A percentile compares a stretch with the other conserved stretches of the same genome.
These are phyloP conservation scores for Amanita rimosa DNA, from an alignment of 768 basidiomycete genomes.

Conservation along the genomic window DNA sequence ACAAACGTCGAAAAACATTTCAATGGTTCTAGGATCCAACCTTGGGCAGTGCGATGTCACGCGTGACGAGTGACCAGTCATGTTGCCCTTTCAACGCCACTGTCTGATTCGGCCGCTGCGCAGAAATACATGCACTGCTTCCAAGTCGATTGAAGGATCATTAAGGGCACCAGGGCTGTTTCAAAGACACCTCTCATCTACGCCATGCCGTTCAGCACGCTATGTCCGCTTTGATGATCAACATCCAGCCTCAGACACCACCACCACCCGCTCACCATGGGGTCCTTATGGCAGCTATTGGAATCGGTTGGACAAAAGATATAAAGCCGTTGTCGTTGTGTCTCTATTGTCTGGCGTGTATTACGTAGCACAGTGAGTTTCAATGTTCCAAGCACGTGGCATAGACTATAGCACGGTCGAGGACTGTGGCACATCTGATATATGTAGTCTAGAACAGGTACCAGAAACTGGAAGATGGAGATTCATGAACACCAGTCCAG, in stretches of 20 bases:
- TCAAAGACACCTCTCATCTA: constrained; percentile 1
- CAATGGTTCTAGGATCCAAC: no score
- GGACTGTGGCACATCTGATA: not conserved
- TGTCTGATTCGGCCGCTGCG: not conserved
- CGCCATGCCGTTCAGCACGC: not conserved
- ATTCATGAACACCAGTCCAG: constrained; percentile 70
- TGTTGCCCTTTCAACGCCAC: no score
- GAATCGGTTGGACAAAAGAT: constrained; percentile 1
- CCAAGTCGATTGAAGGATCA: not conserved
- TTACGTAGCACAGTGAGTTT: constrained; percentile 24
- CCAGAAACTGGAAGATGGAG: constrained; percentile 82
- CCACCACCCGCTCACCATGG: not conserved
- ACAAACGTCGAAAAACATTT: no score
- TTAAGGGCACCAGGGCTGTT: not conserved
- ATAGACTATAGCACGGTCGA: not conserved
- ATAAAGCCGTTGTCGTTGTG: constrained; percentile 3
- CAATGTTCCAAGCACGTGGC: not conserved
- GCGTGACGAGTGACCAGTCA: no score
- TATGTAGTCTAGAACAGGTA: constrained; percentile 67
- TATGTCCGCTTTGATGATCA: constrained; percentile 7
- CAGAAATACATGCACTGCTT: not conserved
- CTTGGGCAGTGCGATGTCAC: no score
- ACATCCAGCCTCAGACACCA: not conserved
- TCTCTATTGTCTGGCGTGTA: constrained; percentile 14
- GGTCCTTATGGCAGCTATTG: not conserved